These are phyloP conservation scores for Phytophthora tubulina DNA, from an alignment of 352 stramenopile species.

Conservation along the genomic window DNA sequence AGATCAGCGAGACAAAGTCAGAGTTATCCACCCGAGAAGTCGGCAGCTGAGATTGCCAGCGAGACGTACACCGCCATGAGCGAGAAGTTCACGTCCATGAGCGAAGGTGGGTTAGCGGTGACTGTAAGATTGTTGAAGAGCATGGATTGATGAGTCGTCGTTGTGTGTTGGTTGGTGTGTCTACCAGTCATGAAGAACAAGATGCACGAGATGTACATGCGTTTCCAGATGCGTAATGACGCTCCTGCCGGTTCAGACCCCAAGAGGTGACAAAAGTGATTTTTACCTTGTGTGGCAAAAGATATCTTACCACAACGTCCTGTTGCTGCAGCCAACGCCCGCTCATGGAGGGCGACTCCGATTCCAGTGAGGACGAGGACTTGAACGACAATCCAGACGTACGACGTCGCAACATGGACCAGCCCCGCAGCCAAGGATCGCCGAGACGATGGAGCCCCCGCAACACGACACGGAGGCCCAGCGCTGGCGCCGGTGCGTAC, in stretches of 20 bases:
- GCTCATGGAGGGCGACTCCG: constrained; percentile 74
- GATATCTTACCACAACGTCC: constrained; percentile 15
- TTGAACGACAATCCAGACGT: constrained; percentile 45
- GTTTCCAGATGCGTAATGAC: constrained; percentile 79
- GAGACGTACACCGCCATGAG: constrained; percentile 79
- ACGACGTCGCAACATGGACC: constrained; percentile 54
- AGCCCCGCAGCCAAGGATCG: constrained; percentile 34
- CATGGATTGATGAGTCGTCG: constrained; percentile 5
- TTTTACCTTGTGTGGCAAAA: background rate
- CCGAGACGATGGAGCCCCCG: constrained; percentile 34
- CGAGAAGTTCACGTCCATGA: constrained; percentile 80
- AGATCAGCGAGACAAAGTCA: constrained; percentile 26
- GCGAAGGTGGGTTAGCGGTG: constrained; percentile 50
- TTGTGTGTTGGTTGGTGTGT: constrained; percentile 18
- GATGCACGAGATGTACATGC: constrained; percentile 86
- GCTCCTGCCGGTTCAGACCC: constrained; percentile 58
- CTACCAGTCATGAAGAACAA: constrained; percentile 78
- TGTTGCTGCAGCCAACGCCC: constrained; percentile 62
- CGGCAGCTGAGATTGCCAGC: constrained; percentile 70
- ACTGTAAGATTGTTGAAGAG: background rate
- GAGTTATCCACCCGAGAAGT: constrained; percentile 64
- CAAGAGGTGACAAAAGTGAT: constrained; percentile 53
- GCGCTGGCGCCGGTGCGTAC: constrained; percentile 23
- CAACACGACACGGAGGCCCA: constrained; percentile 38
- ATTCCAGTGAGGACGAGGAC: constrained; percentile 83